Percentiles rank a stretch among this genome's conserved stretches.
Conservation (phyloP, 2,329 filamentous ascomycete genomes). For the Botrytis pseudocinerea region DNA sequence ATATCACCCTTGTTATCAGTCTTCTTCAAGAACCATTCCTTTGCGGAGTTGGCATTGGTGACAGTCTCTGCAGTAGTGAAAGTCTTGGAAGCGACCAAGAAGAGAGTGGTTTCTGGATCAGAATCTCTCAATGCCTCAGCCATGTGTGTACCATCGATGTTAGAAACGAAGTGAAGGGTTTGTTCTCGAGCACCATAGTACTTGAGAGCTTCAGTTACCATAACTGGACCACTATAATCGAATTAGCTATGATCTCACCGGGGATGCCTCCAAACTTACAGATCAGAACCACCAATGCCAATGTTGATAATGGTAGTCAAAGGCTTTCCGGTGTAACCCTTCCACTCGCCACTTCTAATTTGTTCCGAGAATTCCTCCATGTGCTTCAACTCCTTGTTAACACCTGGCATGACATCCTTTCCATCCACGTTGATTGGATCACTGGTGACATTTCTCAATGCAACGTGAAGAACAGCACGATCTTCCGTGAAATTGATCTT, state of each 20-base stretch:
- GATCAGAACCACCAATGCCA: conserved; percentile 95
- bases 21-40: conserved; percentile 92
- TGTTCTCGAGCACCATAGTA: conserved; percentile 83
- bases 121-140: conserved; percentile 86
- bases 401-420: conserved; percentile 88
- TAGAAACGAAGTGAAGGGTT: conserved; percentile 97
- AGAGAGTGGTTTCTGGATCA: conserved; percentile 96
- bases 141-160: conserved; percentile 98
- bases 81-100: conserved; percentile 98
- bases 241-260: conserved; percentile 30
- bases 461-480: conserved; percentile 92
- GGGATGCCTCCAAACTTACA: conserved; percentile 62
- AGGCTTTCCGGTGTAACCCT: conserved; percentile 95
- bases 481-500: conserved; percentile 99
- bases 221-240: conserved; percentile 81
- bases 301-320: conserved; percentile 96
- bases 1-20: conserved; percentile 77
- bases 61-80: conserved; percentile 98
- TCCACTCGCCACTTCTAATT: conserved; percentile 93
- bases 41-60: conserved; percentile 96
- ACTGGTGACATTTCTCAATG: conserved; percentile 85
- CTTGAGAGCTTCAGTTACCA: conserved; percentile 98
- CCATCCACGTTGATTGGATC: conserved; percentile 84
- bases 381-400: conserved; percentile 88
- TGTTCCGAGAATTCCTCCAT: conserved; percentile 99